These are phyloP conservation scores for Hymenoscyphus scutula DNA, from an alignment of 2,329 filamentous ascomycete genomes.

Conservation along the genomic window DNA sequence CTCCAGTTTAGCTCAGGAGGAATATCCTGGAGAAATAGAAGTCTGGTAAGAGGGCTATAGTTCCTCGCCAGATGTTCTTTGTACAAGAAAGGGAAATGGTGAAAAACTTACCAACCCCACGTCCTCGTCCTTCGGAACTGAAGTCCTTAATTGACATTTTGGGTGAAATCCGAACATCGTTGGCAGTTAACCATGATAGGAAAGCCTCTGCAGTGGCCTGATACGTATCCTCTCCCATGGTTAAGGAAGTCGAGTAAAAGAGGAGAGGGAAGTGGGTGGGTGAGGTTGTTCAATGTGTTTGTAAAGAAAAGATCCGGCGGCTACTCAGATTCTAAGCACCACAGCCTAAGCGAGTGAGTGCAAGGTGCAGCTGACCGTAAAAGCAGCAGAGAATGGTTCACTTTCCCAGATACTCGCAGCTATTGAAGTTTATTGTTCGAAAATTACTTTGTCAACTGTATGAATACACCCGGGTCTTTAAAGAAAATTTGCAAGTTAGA, in stretches of 20 bases:
- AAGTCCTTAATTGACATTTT: constrained; percentile 60
- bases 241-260: neutral
- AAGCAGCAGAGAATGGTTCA: neutral
- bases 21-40: neutral
- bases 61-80: constrained; percentile 27
- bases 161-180: constrained; percentile 52
- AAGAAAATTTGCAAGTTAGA: too few relatives aligned
- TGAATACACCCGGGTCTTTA: too few relatives aligned
- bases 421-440: too few relatives aligned
- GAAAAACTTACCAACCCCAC: constrained; percentile 58
- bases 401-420: too few relatives aligned
- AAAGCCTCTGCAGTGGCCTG: constrained; percentile 50
- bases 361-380: too few relatives aligned
- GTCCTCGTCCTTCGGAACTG: constrained; percentile 52
- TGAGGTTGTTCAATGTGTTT: neutral
- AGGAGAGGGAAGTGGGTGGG: neutral
- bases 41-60: constrained; percentile 12
- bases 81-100: neutral
- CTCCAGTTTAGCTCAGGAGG: neutral
- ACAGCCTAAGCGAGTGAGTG: neutral
- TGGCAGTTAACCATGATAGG: constrained; percentile 53
- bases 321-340: neutral
- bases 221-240: constrained; percentile 39
- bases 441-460: too few relatives aligned
- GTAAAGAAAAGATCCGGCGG: neutral